phyloP scores from a whole-genome alignment of 108 stramenopile species.

The Conticribra guillardii region DNA sequence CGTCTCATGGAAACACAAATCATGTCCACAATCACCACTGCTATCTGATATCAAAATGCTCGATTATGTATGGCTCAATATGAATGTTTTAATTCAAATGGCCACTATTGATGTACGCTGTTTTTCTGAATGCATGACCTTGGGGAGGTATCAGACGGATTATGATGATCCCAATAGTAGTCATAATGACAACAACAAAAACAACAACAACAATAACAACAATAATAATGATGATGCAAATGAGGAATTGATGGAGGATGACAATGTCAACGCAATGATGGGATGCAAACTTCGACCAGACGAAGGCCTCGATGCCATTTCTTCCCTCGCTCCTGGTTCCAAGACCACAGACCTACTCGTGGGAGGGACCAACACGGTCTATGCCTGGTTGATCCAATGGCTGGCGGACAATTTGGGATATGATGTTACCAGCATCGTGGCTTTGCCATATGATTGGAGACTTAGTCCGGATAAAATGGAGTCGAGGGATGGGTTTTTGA shows the following conservation, averaged over 20 bases:
- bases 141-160: conserved; percentile 83
- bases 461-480: conserved; percentile 77
- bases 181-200: neutral
- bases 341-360: conserved; percentile 66
- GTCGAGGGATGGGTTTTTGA: conserved; percentile 39
- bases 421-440: conserved; percentile 81
- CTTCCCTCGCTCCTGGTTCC: conserved; percentile 74
- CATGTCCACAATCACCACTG: conserved; percentile 60
- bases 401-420: conserved; percentile 85
- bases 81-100: conserved; percentile 80
- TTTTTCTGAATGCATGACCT: conserved; percentile 74
- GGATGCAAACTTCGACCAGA: conserved; percentile 90
- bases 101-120: conserved; percentile 77
- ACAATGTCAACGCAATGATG: neutral
- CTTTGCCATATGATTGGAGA: conserved; percentile 91
- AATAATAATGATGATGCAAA: conserved; percentile 22
- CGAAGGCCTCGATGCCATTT: conserved; percentile 86
- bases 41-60: conserved; percentile 80
- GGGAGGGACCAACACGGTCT: conserved; percentile 87
- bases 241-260: conserved; percentile 21
- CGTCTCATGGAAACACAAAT: conserved; percentile 80
- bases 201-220: neutral
- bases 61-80: conserved; percentile 88
- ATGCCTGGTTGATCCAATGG: conserved; percentile 89
- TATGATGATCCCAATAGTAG: conserved; percentile 40